Evolutionary conservation across 2,329 filamentous ascomycete species (phyloP), one percentile per base, ranked within the genome.

Genomic region (Fusarium penzigii): DNA sequence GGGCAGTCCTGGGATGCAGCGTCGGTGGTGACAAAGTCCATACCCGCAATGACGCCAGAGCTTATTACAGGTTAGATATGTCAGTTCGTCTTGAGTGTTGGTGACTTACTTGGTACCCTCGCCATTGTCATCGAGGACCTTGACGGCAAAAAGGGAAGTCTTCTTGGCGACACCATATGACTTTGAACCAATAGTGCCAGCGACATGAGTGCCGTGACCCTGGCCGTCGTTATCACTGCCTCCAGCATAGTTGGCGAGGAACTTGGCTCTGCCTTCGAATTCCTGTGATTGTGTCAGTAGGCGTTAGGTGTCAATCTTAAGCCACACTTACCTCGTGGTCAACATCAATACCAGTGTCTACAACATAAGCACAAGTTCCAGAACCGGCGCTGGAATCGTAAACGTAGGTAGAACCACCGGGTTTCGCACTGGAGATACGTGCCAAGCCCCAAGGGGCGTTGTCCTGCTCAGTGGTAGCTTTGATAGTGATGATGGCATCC

Each of bases 21-120:
- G 58, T 78, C 75, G 13, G 58, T 52, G 38, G 69, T 68, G 6
- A 75, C 75, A 36, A 68, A 78, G 63, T 78, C 72, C 58, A 78
- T 76, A 48, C 75, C 75, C 10, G 74, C 73, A 40, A 79, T 72
- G 57, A 78, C 73, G 47, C 66, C 72, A 14, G 75, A 75, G 61
- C 66, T 72, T 10, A 36, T 39, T n/a, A 29, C 11, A 5, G 20
- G 20, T 25, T 25, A 25, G 20, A 25, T 7, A 25, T 4, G 7
- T 5, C 20, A 25, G 7, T 14, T 9, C 2, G 1, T 29, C 3
- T 34, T 13, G 17, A 39, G n/a, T 2, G 17, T 12, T 16, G 17
- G 13, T n/a, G 5, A 55, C 60, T 56, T 39, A 64, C 62, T 62
- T 66, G 25, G 60, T 61, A 17, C 69, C 69, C n/a, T 52, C 53